Percentiles rank a stretch among this genome's conserved stretches.
Evolutionary conservation across 2,329 filamentous ascomycete genomes (phyloP).

Genomic region (Fusarium chaquense): DNA sequence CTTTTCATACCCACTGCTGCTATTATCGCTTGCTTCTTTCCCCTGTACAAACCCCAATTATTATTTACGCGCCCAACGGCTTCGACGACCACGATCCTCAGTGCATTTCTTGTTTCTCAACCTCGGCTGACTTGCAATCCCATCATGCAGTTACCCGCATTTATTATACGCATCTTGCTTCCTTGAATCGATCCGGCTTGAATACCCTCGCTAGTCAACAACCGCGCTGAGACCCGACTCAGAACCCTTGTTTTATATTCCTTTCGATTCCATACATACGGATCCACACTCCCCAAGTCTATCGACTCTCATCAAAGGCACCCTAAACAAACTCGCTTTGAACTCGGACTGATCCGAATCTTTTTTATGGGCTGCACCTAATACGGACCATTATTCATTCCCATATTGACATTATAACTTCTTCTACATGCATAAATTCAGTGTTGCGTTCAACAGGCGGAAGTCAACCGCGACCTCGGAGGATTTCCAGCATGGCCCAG

Average conservation of each 20-base stretch:
- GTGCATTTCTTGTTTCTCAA: constrained; percentile 26
- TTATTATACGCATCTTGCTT: constrained; percentile 40
- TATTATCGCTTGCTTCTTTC: constrained; percentile 15
- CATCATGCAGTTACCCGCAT: constrained; percentile 48
- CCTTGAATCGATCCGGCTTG: constrained; percentile 42
- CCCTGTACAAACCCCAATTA: constrained; percentile 2
- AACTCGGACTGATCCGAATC: constrained; percentile 16
- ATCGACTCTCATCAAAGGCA: constrained; percentile 35
- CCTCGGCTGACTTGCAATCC: constrained; percentile 40
- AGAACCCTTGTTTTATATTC: constrained; percentile 36
- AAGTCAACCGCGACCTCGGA: constrained; percentile 69
- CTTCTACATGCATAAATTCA: constrained; percentile 71
- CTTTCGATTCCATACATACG: constrained; percentile 23
- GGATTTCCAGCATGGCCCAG: constrained; percentile 64
- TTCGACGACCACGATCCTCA: constrained; percentile 28
- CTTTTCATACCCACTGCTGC: constrained; percentile 22
- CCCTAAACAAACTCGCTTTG: constrained; percentile 22
- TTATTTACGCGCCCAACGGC: constrained; percentile 26
- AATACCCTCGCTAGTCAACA: constrained; percentile 40
- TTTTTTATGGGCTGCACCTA: constrained; percentile 47
- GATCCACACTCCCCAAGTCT: constrained; percentile 20
- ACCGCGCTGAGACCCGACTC: constrained; percentile 34
- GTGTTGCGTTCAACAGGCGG: constrained; percentile 69
- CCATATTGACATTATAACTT: constrained; percentile 24
- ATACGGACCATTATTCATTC: constrained; percentile 36